These are phyloP conservation scores for Tricholoma saponaceum DNA, from an alignment of 768 basidiomycete species.

Conservation along the genomic window DNA sequence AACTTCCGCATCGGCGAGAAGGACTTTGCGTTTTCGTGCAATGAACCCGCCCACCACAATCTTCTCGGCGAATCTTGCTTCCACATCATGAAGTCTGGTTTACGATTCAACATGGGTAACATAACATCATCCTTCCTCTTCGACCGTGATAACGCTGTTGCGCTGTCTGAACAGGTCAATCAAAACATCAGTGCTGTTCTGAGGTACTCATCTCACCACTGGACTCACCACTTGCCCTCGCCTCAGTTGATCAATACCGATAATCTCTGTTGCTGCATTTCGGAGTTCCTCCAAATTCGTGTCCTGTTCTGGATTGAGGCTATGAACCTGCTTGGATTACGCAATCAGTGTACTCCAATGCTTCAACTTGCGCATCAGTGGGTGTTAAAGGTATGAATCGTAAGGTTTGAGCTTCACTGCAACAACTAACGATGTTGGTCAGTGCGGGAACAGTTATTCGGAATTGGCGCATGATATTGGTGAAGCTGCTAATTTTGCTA, in stretches of 20 bases:
- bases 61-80: neutral
- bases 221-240: neutral
- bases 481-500: constrained; percentile 14
- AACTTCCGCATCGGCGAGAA: neutral
- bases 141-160: neutral
- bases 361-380: constrained; percentile 11
- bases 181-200: neutral
- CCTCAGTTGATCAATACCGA: neutral
- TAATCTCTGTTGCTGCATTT: neutral
- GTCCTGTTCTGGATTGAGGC: constrained; percentile 25
- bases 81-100: neutral
- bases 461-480: constrained; percentile 1
- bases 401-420: neutral
- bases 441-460: neutral
- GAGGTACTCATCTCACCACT: neutral
- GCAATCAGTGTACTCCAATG: constrained; percentile 12
- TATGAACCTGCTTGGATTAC: constrained; percentile 20
- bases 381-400: constrained; percentile 3
- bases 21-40: neutral
- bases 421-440: neutral
- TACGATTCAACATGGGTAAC: neutral
- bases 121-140: neutral
- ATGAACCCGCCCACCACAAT: neutral
- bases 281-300: constrained; percentile 13
- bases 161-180: neutral